Base-by-base conservation (phyloP, 2,329 filamentous ascomycete genomes). In the Verticillium alfalfae region DNA sequence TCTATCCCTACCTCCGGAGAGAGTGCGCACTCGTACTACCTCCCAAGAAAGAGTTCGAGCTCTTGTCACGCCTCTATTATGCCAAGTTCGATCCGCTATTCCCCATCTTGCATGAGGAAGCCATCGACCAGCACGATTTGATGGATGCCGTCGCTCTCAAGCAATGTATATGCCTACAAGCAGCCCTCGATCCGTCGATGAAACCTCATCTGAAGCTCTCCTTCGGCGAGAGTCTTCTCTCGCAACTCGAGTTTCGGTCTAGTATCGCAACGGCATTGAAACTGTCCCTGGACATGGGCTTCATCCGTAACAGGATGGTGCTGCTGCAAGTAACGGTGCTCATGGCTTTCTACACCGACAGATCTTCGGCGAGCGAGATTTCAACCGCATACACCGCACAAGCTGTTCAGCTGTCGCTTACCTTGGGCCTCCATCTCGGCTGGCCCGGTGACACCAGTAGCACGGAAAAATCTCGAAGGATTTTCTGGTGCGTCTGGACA, bases 401-500 rank as follows among this genome's bases (percentile, higher is more conserved):
- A 58, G 65, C 67, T 10, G 64, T 69, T 5, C 67, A 62, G 9
- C 65, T 68, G 31, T 64, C 67, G n/a, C 67, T 67, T 55, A 68
- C 66, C 1, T 62, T 69, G 31, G 67, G 67, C 1, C 67, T 69
- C 18, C 67, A 69, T 39, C 62, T 68, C 5, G 65, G 67, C 26
- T 68, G 67, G 60, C 67, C 67, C 2, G 66, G 66, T 15, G 67
- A 63, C 5, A 64, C 62, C 16, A 66, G 62, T 4, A 67, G 65
- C 8, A 59, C 61, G 4, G 62, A 65, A 56, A 57, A 62, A 8
- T 67, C 65, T 15, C 58, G 63, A 34, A 65, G 67, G 6, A 55
- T 69, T 12, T 69, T 69, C 56, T 68, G 67, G 60, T 68, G 67
- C 37, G 64, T 69, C 8, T 69, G 66, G 66, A 65, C 67, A 3